Evolutionary conservation across 1,139 yeast genomes (phyloP), one percentile per base, ranked within the genome.

Genomic region (Magnusiomyces ingens): DNA sequence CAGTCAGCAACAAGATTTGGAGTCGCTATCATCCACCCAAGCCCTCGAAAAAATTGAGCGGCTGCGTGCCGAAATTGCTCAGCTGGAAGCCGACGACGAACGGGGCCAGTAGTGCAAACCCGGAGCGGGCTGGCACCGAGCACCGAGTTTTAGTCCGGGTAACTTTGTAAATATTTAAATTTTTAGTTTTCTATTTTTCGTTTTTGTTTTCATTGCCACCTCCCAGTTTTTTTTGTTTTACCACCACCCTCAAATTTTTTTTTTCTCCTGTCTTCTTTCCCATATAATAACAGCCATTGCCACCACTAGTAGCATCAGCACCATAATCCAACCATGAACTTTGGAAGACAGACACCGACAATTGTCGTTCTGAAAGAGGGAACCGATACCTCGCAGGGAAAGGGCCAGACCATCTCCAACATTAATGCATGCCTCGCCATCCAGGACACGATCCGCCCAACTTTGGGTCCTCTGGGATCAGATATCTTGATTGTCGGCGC

Each of bases 351-450:
- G 70, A 85, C 97, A 44, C 99, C 99, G 52, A 93, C 99, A 37
- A 88, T 93, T 66, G 98, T 93, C 62, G 99, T 93, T 53, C 81
- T 93, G 59, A 91, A 91, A 67, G 99, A 93, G 71, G 99, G 99
- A 51, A 93, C 99, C 5, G 99, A 93, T 68, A 75, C 95, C 38
- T 87, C 96, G 13, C 99, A 93, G 70, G 99, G 99, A 43, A 82
- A 82, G 62, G 98, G 98, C 35, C 99, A 94, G 74, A 86, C 89
- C 61, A 84, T 93, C 64, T 86, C 93, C 62, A 93, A 93, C 67
- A 93, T 93, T 68, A 91, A 91, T 75, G 98, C 99, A 6, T 93
- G 99, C 73, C 72, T 91, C 60, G 98, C 99, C 37, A 89, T 93
- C 62, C 98, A 93, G 74, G 99, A 93, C 64, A 89, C 98, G 40